A percentile compares a stretch with the other conserved stretches of the same genome.
These are phyloP conservation scores for Nakazawaea ambrosiae DNA, from an alignment of 805 yeast genomes.

Conservation along the genomic window DNA sequence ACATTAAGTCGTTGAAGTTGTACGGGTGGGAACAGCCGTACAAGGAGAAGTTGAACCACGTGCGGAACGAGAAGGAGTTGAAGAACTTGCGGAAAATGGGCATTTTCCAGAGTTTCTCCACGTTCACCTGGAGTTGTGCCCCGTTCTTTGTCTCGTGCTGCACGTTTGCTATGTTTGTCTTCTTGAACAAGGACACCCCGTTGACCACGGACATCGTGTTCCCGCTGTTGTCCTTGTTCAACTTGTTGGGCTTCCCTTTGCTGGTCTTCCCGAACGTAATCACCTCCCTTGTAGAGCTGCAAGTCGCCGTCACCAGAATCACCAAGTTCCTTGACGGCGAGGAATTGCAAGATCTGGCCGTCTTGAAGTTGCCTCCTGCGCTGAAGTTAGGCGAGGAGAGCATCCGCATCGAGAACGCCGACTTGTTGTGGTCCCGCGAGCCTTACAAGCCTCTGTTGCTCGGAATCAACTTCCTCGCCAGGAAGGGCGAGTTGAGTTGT, in stretches of 20 bases:
- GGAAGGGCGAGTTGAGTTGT: slow-evolving; percentile 75
- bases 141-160: slow-evolving; percentile 87
- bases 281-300: slow-evolving; percentile 80
- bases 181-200: slow-evolving; percentile 49
- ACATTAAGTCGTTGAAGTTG: slow-evolving; percentile 85
- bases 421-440: slow-evolving; percentile 72
- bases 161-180: slow-evolving; percentile 78
- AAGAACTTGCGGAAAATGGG: slow-evolving; percentile 71
- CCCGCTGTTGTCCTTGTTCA: slow-evolving; percentile 85
- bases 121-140: slow-evolving; percentile 75
- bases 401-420: slow-evolving; percentile 55
- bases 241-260: slow-evolving; percentile 83
- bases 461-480: slow-evolving; percentile 54
- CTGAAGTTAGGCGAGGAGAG: slow-evolving; percentile 58
- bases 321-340: slow-evolving; percentile 63
- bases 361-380: slow-evolving; percentile 42
- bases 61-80: slow-evolving; percentile 85
- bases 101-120: slow-evolving; percentile 58
- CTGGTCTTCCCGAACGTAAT: slow-evolving; percentile 90
- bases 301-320: slow-evolving; percentile 74
- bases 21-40: slow-evolving; percentile 96
- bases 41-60: slow-evolving; percentile 61
- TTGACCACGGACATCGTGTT: slow-evolving; percentile 87
- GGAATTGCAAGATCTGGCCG: slow-evolving; percentile 81
- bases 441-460: slow-evolving; percentile 66